phyloP scores from a whole-genome alignment of 2,329 filamentous ascomycete genomes.

The Metarhizium album region DNA sequence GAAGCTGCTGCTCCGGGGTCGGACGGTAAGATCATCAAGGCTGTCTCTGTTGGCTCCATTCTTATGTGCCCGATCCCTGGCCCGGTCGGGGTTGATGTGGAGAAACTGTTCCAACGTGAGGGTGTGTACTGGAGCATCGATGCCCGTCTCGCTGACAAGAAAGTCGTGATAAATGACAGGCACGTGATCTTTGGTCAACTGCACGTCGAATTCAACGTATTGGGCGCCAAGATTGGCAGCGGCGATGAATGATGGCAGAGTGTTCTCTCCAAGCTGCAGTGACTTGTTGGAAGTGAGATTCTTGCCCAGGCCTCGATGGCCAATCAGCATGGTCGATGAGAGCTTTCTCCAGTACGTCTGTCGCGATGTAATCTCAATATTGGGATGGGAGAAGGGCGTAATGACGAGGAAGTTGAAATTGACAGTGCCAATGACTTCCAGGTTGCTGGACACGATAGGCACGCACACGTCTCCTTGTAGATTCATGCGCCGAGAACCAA shows the following conservation, averaged over 20 bases:
- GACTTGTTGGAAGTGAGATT: constrained; percentile 77
- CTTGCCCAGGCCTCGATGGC: constrained; percentile 72
- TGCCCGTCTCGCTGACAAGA: constrained; percentile 91
- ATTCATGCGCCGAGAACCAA: constrained; percentile 81
- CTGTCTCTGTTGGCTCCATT: neutral
- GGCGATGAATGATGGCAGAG: constrained; percentile 88
- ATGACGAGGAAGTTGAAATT: constrained; percentile 97
- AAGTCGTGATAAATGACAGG: constrained; percentile 99
- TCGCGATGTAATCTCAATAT: constrained; percentile 81
- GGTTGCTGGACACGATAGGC: constrained; percentile 71
- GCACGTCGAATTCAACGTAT: constrained; percentile 75
- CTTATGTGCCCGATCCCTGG: constrained; percentile 4
- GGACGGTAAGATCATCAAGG: constrained; percentile 1
- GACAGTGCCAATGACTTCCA: constrained; percentile 88
- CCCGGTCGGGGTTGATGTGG: constrained; percentile 60
- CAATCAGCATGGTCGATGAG: constrained; percentile 72
- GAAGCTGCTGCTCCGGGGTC: constrained; percentile 27
- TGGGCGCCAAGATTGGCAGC: constrained; percentile 83
- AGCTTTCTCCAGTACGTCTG: constrained; percentile 97
- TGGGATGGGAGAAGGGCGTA: constrained; percentile 86
- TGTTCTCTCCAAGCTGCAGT: constrained; percentile 92
- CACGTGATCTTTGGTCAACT: constrained; percentile 96
- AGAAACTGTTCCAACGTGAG: constrained; percentile 93
- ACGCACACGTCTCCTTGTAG: constrained; percentile 87
- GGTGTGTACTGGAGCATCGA: constrained; percentile 92